Conservation (phyloP, 331 rosid genomes). For the Pyrus hybrid region DNA sequence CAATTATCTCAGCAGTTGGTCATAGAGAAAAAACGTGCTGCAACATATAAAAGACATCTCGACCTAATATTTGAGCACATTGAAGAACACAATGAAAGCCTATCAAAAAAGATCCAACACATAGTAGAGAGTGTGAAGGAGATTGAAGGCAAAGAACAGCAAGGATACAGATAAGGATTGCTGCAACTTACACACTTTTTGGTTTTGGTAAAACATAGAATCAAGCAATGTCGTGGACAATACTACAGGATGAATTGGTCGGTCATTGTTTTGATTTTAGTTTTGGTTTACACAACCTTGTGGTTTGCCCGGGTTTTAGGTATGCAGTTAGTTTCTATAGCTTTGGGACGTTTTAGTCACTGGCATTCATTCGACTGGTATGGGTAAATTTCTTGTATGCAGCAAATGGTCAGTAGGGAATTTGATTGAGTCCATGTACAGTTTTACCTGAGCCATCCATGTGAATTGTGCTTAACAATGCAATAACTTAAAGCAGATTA, state of each 20-base stretch:
- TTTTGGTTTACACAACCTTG: conserved; percentile 6
- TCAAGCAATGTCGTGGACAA: conserved; percentile 11
- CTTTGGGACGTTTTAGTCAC: conserved; percentile 26
- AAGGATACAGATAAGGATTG: conserved; percentile 38
- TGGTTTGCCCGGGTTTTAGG: conserved; percentile 25
- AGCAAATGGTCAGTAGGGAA: conserved; percentile 20
- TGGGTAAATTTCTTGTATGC: conserved; percentile 18
- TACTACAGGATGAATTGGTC: conserved; percentile 15
- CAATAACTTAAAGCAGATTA: not conserved
- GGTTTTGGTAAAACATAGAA: conserved; percentile 6
- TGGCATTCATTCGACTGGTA: conserved; percentile 31
- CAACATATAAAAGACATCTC: conserved; percentile 84
- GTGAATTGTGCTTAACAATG: not conserved
- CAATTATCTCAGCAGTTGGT: conserved; percentile 86
- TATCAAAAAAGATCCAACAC: conserved; percentile 86
- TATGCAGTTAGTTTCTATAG: conserved; percentile 25
- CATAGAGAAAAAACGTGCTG: conserved; percentile 79
- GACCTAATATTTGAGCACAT: conserved; percentile 85
- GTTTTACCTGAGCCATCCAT: not conserved
- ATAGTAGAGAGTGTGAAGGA: conserved; percentile 79
- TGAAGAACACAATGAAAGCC: conserved; percentile 76
- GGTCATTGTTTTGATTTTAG: conserved; percentile 17
- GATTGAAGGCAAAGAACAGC: conserved; percentile 61
- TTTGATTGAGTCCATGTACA: conserved; percentile 28
- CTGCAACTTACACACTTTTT: not conserved